Evolutionary conservation across 2,329 filamentous ascomycete genomes (phyloP), one percentile per base, ranked within the genome.

Genomic region (Xylaria sp.): DNA sequence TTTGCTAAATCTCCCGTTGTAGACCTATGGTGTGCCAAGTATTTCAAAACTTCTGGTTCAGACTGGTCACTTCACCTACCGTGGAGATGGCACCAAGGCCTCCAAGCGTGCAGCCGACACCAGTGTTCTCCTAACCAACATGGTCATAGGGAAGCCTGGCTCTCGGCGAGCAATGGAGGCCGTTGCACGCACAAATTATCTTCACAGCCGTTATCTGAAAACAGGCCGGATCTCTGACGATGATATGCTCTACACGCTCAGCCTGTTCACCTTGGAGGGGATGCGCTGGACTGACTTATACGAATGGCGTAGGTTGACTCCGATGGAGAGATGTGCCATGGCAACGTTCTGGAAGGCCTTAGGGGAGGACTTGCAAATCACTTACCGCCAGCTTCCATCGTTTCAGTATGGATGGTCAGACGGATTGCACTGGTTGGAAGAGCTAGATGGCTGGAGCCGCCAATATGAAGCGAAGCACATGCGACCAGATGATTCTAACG

Each of bases 231-330:
- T 92, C 69, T 82, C 81, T 3, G 86, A 91, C 51, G 82, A 85
- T 13, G 89, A 92, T 70, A 84, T 91, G 81, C 81, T 92, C 0
- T 91, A 90, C 77, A 91, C 89, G 0, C 82, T 92, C 0, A 82
- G 84, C n/a, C 77, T 90, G 0, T 90, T 90, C 71, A 83, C 85
- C 0, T 77, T 86, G 2, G 85, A 90, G 68, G 86, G 87, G 0
- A 76, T 83, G 11, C 78, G 83, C 5, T 90, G 87, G 82, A 83
- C 88, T 10, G 72, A 81, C 5, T 75, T 74, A 6, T 87, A 85
- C 69, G 89, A 91, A 74, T 91, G 89, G 88, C 82, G 89, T 3
- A 36, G 77, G 13, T 74, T 89, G 13, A 87, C 81, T 1, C 81
- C 84, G 0, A 74, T 90, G 58, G 89, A 90, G 75, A 80, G 80